Percentiles rank a stretch among this genome's conserved stretches.
phyloP scores from a whole-genome alignment of 805 yeast species.

The Schizosaccharomyces lindneri region DNA sequence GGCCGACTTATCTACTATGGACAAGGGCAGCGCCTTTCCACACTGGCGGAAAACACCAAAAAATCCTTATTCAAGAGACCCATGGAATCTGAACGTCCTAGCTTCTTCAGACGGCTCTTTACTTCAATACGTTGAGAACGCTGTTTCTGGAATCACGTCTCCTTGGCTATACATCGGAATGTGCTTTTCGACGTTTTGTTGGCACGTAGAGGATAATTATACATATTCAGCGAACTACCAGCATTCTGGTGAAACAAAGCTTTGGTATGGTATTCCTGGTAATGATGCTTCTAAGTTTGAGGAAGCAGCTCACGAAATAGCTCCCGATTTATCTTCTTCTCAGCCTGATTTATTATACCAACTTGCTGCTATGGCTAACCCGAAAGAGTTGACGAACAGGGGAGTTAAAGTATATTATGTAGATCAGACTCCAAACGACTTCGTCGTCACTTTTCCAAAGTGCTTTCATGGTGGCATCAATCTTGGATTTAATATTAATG shows the following conservation, averaged over 20 bases:
- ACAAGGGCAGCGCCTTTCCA: conserved; percentile 18
- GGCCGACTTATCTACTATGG: conserved; percentile 17
- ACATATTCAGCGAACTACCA: conserved; percentile 80
- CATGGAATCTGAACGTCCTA: conserved; percentile 17
- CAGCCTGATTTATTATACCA: conserved; percentile 83
- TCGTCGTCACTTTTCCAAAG: conserved; percentile 62
- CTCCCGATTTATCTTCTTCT: conserved; percentile 60
- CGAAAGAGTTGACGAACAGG: conserved; percentile 24
- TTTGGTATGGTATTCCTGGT: conserved; percentile 85
- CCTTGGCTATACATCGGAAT: conserved; percentile 93
- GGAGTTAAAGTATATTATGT: conserved; percentile 28
- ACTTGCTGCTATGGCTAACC: conserved; percentile 55
- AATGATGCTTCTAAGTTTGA: conserved; percentile 40
- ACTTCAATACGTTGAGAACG: conserved; percentile 13
- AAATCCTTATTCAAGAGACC: conserved; percentile 14
- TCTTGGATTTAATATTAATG: conserved; percentile 42
- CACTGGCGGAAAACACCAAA: conserved; percentile 11
- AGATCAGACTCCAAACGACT: conserved; percentile 58
- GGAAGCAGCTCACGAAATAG: conserved; percentile 27
- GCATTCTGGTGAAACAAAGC: conserved; percentile 67
- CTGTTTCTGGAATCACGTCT: conserved; percentile 69
- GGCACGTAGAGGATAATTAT: conserved; percentile 92
- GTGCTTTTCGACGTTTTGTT: conserved; percentile 72
- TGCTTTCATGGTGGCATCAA: conserved; percentile 84
- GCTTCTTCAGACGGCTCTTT: conserved; percentile 15